Base-by-base conservation (phyloP, 176 grass and related monocot species). In the Eragrostis nindensis region DNA sequence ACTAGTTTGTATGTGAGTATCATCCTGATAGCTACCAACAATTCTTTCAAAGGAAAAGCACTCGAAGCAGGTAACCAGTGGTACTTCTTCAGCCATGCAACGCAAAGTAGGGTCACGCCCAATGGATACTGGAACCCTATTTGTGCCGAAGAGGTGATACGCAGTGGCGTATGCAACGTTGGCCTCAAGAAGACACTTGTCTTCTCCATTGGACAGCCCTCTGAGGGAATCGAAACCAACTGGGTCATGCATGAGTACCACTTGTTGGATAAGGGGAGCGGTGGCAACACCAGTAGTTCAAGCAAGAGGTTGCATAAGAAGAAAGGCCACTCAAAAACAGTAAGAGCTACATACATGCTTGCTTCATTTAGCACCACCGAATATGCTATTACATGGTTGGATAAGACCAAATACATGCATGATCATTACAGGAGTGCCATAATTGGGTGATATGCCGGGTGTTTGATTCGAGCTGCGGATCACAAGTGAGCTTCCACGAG, bases 231-330 rank as follows among this genome's bases (percentile, higher is more conserved):
- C 72, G 73, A 91, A 73, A 95, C 96, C 54, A 95, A 90, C 76
- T 99, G 96, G 96, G 22, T 88, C 64, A 99, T 95, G 96, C 86
- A 99, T 74, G 96, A 99, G 79, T 99, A 91, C 80, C 92, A 95
- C 79, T 72, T 99, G 62, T 18, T 86, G 26, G 92, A 99, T 66
- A 72, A 29, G 3, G 67, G 29, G 63, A 48, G 40, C 36, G 49
- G 85, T 19, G 53, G 73, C 77, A 87, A 71, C 65, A 72, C 40
- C 26, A 81, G 67, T 43, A 73, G 62, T 74, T 73, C 86, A 54
- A 75, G 80, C 76, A 90, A 73, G 85, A 74, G 71, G 36, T 63
- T 53, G 26, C 73, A 80, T 10, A 87, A 76, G 66, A 90, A 91
- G 73, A 87, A 68, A 80, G 36, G 66, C 53, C 68, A 85, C 17